Base-by-base conservation (phyloP, 2,329 filamentous ascomycete species). In the Thelonectria rubi region DNA sequence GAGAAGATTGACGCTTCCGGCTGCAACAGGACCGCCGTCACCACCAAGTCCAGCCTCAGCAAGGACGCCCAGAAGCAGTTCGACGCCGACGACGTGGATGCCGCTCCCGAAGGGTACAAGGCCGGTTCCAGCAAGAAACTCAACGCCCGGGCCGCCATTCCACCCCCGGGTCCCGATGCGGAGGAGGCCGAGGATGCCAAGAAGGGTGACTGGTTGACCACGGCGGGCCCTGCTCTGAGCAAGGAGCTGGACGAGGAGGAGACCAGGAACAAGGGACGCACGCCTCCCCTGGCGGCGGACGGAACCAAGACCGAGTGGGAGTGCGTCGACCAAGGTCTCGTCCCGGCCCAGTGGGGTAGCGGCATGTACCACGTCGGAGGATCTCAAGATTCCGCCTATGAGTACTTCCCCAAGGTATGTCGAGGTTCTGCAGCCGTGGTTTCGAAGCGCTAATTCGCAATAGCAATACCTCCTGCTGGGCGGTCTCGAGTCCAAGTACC, bases 1-100 rank as follows among this genome's bases (percentile, higher is more conserved):
- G 85, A 91, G 65, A 81, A 81, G 40, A 78, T 97, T 12, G 92
- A 97, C 77, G 88, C 90, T 10, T 91, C 89, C 24, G 93, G 93
- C 5, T 97, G 93, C 75, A 89, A 91, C 70, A 81, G 79, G 59
- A 84, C 85, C 1, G 82, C 81, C 1, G 74, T 75, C 11, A 68
- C 69, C 5, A 43, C 72, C 18, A 58, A 66, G 6, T 65, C 72
- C 49, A 65, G 64, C 20, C 69, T 76, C 15, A 81, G 76, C 54
- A 54, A 68, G 15, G 73, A 76, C 30, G 77, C 76, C 0, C 74
- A 79, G 68, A 65, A 74, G 12, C 75, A 77, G 53, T 52, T 76
- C 5, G 76, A 79, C 20, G 73, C 74, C 1, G 69, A 73, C 11
- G 73, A 73, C 1, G 70, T 72, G 3, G 50, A 64, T 2, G 58